Base-by-base conservation (phyloP, 352 stramenopile genomes). In the Phytopythium delawarense region DNA sequence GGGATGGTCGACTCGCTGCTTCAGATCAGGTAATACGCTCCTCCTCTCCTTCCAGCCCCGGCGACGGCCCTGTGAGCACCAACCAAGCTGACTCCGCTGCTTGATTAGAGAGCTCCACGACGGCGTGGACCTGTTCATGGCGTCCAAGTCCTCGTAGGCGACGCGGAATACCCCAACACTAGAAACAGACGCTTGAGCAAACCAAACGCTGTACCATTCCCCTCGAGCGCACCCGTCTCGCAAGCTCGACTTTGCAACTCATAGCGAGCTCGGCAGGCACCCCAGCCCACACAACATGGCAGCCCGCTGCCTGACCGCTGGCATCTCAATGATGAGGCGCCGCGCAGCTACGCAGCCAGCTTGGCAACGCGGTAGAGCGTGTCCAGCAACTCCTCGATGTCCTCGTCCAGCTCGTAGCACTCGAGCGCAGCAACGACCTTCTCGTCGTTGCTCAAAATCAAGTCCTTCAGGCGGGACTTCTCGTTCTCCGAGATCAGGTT, bases 321-420 rank as follows among this genome's bases (percentile, higher is more conserved):
- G n/a, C 6, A 48, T 21, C 9, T 20, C 40, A 56, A 57, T 20
- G 39, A 42, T 32, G 30, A 54, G 42, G 61, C 28, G 25, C 62
- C 55, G 44, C 2, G 18, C 51, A 30, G 65, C 62, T 58, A 57
- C 2, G 18, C 51, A 30, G 65, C 63, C 37, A 85, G 62, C 62
- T 92, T 92, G 2, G 84, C 82, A 18, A 94, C 79, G 32, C 83
- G 80, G 50, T 91, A 91, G 37, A 95, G 66, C 57, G 81, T 89
- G 64, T 95, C 87, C 50, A 95, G 79, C 78, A 94, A 87, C 61
- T 90, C 87, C 35, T 94, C 81, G 32, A 94, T 87, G 66, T 95
- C 81, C 57, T 89, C 77, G 65, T 95, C 84, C 51, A 80, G 56
- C 55, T 94, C 83, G 69, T 94, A 95, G 67, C 78, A 79, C 62